Conservation (phyloP, 805 yeast species). For the Nematodospora valgi region DNA sequence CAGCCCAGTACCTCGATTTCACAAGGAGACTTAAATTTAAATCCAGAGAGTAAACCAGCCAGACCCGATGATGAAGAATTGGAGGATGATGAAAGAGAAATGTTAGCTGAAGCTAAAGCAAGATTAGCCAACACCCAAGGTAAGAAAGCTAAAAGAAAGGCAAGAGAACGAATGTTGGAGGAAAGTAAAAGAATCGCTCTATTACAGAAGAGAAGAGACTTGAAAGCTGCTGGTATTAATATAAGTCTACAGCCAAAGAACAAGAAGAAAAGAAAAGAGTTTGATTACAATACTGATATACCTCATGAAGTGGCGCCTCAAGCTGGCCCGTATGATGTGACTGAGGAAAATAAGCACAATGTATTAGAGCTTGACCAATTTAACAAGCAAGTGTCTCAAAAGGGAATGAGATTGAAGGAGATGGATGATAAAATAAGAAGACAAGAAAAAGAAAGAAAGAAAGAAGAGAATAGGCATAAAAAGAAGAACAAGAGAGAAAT, state of each 20-base stretch:
- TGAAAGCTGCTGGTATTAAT: conserved; percentile 75
- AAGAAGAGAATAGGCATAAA: conserved; percentile 14
- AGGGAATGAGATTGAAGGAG: conserved; percentile 44
- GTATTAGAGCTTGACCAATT: conserved; percentile 36
- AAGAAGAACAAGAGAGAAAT: conserved; percentile 17
- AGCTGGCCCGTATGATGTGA: conserved; percentile 64
- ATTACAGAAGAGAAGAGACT: conserved; percentile 74
- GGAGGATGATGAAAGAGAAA: conserved; percentile 86
- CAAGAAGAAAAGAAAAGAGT: conserved; percentile 53
- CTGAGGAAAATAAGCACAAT: conserved; percentile 52
- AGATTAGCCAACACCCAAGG: conserved; percentile 91
- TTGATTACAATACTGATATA: conserved; percentile 81
- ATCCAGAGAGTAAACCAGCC: conserved; percentile 78
- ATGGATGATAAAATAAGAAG: conserved; percentile 27
- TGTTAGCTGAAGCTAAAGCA: conserved; percentile 93
- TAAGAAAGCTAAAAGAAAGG: conserved; percentile 88
- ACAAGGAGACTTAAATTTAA: conserved; percentile 60
- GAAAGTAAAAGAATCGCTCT: conserved; percentile 75
- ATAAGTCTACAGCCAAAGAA: conserved; percentile 48
- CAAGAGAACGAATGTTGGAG: conserved; percentile 76
- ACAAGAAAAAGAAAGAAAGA: conserved; percentile 23
- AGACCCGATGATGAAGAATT: conserved; percentile 74
- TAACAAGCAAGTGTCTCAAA: conserved; percentile 37
- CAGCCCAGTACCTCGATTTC: conserved; percentile 7
- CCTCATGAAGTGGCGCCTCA: conserved; percentile 73